A percentile compares a stretch with the other conserved stretches of the same genome.
Evolutionary conservation across 2,329 filamentous ascomycete genomes (phyloP).

Genomic region (Neonectria neomacrospora): DNA sequence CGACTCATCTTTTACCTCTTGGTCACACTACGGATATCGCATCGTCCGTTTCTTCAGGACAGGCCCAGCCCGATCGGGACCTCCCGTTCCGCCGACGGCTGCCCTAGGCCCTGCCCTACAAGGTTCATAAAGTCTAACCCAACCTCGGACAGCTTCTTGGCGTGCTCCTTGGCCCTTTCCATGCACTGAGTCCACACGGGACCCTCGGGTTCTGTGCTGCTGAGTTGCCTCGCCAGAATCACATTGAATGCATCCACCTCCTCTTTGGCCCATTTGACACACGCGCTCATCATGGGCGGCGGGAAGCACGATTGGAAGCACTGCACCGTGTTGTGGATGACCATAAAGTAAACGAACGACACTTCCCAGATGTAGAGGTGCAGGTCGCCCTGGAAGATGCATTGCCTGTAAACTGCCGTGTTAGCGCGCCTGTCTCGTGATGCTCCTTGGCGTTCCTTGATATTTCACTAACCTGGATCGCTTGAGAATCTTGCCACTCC

Average conservation of each 20-base stretch:
- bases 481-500: slow-evolving; percentile 81
- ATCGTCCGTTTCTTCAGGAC: slow-evolving; percentile 33
- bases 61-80: slow-evolving; percentile 47
- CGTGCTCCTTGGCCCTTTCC: slow-evolving; percentile 82
- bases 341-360: slow-evolving; percentile 93
- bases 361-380: slow-evolving; percentile 94
- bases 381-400: slow-evolving; percentile 93
- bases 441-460: too few species aligned
- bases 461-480: slow-evolving; percentile 73
- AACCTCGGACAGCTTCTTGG: slow-evolving; percentile 81
- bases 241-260: slow-evolving; percentile 91
- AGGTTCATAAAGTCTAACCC: slow-evolving; percentile 90
- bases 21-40: slow-evolving; percentile 8
- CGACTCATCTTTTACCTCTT: slow-evolving; percentile 7
- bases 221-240: slow-evolving; percentile 84
- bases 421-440: slow-evolving; percentile 19
- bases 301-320: slow-evolving; percentile 92
- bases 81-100: slow-evolving; percentile 33
- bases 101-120: slow-evolving; percentile 69
- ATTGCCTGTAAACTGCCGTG: slow-evolving; percentile 70
- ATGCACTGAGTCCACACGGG: slow-evolving; percentile 86
- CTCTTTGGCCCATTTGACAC: slow-evolving; percentile 98
- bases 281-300: slow-evolving; percentile 87
- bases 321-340: slow-evolving; percentile 91
- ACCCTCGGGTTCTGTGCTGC: slow-evolving; percentile 81